Evolutionary conservation across 2,329 filamentous ascomycete genomes (phyloP).

Genomic region (Geoglossum cookeanum): DNA sequence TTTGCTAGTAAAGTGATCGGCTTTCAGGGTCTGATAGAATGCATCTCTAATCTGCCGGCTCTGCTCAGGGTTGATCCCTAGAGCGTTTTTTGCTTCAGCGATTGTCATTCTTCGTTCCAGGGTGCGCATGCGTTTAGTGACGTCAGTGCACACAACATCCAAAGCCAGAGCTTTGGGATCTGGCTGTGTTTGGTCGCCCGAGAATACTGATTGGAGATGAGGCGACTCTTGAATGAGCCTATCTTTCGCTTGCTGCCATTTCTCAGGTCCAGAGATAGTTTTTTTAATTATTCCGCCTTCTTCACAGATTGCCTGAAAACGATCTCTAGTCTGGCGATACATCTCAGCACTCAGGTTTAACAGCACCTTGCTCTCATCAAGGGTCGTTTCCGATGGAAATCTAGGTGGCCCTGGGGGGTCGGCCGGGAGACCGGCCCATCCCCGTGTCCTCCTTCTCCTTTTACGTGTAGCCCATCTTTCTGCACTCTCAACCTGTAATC

Average conservation of each 20-base stretch:
- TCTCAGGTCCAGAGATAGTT: slow-evolving; percentile 50
- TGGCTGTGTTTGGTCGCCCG: slow-evolving; percentile 34
- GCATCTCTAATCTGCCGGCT: slow-evolving; percentile 44
- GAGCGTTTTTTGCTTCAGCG: slow-evolving; percentile 51
- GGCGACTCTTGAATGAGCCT: slow-evolving; percentile 43
- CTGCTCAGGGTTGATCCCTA: slow-evolving; percentile 49
- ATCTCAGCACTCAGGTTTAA: slow-evolving; percentile 41
- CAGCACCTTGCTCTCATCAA: slow-evolving; percentile 57
- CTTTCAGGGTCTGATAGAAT: slow-evolving; percentile 46
- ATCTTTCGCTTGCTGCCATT: slow-evolving; percentile 54
- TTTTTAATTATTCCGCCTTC: slow-evolving; percentile 53
- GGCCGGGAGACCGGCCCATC: slow-evolving; percentile 47
- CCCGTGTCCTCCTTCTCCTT: slow-evolving; percentile 46
- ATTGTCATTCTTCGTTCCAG: slow-evolving; percentile 49
- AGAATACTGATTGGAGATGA: slow-evolving; percentile 44
- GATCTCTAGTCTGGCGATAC: slow-evolving; percentile 45
- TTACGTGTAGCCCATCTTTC: slow-evolving; percentile 45
- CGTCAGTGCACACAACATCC: slow-evolving; percentile 63
- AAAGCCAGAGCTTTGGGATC: slow-evolving; percentile 49
- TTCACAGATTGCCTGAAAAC: slow-evolving; percentile 52
- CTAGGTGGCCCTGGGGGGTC: slow-evolving; percentile 50
- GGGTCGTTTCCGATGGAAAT: slow-evolving; percentile 66
- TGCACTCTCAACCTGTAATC: slow-evolving; percentile 37
- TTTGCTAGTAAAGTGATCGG: slow-evolving; percentile 51
- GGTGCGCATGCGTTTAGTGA: slow-evolving; percentile 59